Evolutionary conservation across 192 early-diverging fungal species (phyloP), one percentile per base, ranked within the genome.

Genomic region (Piromyces finnis): DNA sequence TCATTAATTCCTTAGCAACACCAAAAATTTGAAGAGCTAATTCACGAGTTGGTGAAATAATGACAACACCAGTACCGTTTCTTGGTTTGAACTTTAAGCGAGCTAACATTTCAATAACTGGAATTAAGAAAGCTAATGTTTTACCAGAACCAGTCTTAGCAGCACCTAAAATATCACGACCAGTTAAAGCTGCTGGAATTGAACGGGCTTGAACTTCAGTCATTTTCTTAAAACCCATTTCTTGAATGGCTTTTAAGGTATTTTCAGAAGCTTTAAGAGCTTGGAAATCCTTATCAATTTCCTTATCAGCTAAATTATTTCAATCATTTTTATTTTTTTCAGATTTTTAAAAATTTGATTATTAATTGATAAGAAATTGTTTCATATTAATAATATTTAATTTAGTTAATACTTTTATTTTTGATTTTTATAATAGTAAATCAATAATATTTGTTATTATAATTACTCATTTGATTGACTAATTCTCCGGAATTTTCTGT

Each of bases 21-120:
- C 98, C 97, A 88, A 97, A 96, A 83, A 98, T 98, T 86, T 99
- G 98, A 80, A 99, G 88, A 30, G 98, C 98, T 80, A 99, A 90
- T 87, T 99, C 98, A 82, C 98, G 93, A 77, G 98, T 99, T 35
- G 98, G 98, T 12, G 98, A 94, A 78, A 99, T 96, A 79, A 99
- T 91, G 78, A 99, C 86, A 13, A 94, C 92, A 78, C 97, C 97
- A 0, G 98, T 98, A 91, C 92, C 96, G 81, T 96, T 99, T 82
- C 96, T 91, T 32, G 98, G 94, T 89, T 98, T 99, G 85, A 98
- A 99, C 86, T 94, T 92, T 30, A 96, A 86, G 81, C 89, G 93
- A 82, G 89, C 88, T n/a, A 98, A 88, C 81, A 96, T 84, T 83
- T 98, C 97, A 29, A 99, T 86, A 11, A 95, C 94, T 30, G 98